Percentiles rank a stretch among this genome's conserved stretches.
Evolutionary conservation across 768 basidiomycete genomes (phyloP).

Genomic region (Hypholoma fasciculare): DNA sequence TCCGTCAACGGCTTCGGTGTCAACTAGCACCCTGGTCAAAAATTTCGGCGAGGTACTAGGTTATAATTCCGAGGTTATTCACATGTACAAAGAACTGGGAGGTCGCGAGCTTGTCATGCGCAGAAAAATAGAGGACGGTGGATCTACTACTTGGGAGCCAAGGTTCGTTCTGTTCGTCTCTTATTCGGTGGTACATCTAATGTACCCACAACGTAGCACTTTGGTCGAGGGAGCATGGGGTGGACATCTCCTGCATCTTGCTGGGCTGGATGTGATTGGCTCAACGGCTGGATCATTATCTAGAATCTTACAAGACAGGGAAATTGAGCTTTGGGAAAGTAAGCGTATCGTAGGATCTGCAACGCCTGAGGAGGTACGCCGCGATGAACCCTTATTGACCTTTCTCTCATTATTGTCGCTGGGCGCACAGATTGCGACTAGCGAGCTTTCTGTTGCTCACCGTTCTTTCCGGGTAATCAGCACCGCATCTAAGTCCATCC

Average conservation of each 20-base stretch:
- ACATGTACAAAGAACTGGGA: slow-evolving; percentile 70
- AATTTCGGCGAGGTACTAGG: slow-evolving; percentile 58
- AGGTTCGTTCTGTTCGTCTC: slow-evolving; percentile 37
- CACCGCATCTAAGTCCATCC: slow-evolving; percentile 62
- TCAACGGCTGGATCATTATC: slow-evolving; percentile 64
- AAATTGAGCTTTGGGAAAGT: slow-evolving; percentile 64
- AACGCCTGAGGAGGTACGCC: slow-evolving; percentile 41
- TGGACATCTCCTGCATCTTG: slow-evolving; percentile 57
- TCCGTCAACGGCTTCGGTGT: slow-evolving; percentile 62
- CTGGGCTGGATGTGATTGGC: slow-evolving; percentile 65
- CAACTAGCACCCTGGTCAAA: slow-evolving; percentile 55
- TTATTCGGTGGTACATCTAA: neutral
- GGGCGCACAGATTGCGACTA: slow-evolving; percentile 23
- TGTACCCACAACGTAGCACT: slow-evolving; percentile 30
- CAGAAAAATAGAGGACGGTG: slow-evolving; percentile 53
- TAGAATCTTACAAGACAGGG: slow-evolving; percentile 59
- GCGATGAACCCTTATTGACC: neutral
- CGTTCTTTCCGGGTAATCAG: slow-evolving; percentile 61
- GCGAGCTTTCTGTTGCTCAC: slow-evolving; percentile 50
- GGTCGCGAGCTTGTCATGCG: slow-evolving; percentile 68
- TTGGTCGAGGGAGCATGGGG: slow-evolving; percentile 60
- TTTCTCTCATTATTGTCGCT: neutral
- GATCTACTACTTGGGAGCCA: slow-evolving; percentile 60
- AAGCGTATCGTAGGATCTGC: slow-evolving; percentile 57
- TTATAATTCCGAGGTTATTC: slow-evolving; percentile 58